Evolutionary conservation across 768 basidiomycete genomes (phyloP).

Genomic region (Holtermannia corniformis): DNA sequence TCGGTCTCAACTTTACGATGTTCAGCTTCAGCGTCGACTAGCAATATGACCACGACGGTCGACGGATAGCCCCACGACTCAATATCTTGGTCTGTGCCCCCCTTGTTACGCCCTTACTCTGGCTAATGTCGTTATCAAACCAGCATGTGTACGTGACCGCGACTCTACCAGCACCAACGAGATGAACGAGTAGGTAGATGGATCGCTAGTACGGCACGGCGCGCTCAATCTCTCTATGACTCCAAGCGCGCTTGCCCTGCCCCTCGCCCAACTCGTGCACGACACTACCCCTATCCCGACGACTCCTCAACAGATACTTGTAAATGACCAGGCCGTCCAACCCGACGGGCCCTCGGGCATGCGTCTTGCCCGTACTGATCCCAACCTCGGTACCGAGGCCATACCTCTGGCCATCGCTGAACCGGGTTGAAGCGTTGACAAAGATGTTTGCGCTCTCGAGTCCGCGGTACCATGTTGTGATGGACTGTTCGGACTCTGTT

Average conservation of each 20-base stretch:
- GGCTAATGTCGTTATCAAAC: too few relatives aligned
- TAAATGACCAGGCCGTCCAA: slow-evolving; percentile 88
- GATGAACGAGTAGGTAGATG: too few relatives aligned
- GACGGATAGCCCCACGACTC: too few relatives aligned
- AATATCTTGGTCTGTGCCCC: too few relatives aligned
- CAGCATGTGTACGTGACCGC: too few relatives aligned
- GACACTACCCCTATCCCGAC: slow-evolving; percentile 63
- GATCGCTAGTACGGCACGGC: background rate
- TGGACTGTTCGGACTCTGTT: slow-evolving; percentile 57
- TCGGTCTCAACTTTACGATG: too few relatives aligned
- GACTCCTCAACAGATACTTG: slow-evolving; percentile 86
- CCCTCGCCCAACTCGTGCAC: slow-evolving; percentile 76
- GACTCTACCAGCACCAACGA: too few relatives aligned
- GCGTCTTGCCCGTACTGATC: slow-evolving; percentile 91
- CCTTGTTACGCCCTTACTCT: too few relatives aligned
- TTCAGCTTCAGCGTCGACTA: too few relatives aligned
- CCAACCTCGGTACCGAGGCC: slow-evolving; percentile 98
- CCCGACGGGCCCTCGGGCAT: slow-evolving; percentile 92
- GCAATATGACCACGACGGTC: too few relatives aligned
- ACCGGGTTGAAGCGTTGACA: slow-evolving; percentile 89
- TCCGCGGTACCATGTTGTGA: slow-evolving; percentile 68
- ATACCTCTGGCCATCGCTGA: slow-evolving; percentile 92
- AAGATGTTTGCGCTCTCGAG: slow-evolving; percentile 89
- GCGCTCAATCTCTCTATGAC: slow-evolving; percentile 25
- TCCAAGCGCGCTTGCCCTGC: slow-evolving; percentile 58